Base-by-base conservation (phyloP, 2,329 filamentous ascomycete genomes). In the Dactylellina haptotyla region DNA sequence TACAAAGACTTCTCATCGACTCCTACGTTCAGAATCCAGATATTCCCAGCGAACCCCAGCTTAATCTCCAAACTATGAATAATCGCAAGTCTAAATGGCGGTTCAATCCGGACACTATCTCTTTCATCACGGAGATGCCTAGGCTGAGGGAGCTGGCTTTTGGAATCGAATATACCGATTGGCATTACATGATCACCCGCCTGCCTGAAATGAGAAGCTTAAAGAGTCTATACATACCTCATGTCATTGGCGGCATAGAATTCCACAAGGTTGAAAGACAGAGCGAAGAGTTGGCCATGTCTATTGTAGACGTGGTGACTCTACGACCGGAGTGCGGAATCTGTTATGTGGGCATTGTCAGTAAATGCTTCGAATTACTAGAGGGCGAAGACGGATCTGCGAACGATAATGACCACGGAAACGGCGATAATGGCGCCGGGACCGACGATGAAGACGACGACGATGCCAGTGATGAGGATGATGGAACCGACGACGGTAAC, bases 291-390 rank as follows among this genome's bases (percentile, higher is more conserved):
- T 83, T 93, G 28, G 91, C 90, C 0, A 83, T 91, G 75, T 90
- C 93, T 78, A 86, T 94, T 50, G 85, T 93, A 30, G 90, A 94
- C 79, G 90, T 93, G 48, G 88, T 94, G 61, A 88, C 89, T 10
- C 83, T 95, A 14, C 86, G 90, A 3, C 89, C 90, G 0, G 90
- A 93, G 76, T 86, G 93, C 25, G 88, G 89, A 78, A 84, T 95
- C 12, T 91, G 88, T 80, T 94, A 93, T 78, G 85, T 94, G 77
- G 92, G 89, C 16, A 86, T 95, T 61, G 85, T 85, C n/a, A 83
- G 83, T 41, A 93, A 93, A 80, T 95, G 92, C 80, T 95, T 91
- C 78, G 91, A 95, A 79, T 90, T 95, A 30, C 81, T 93, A 5
- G 91, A 95, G 79, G 83, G 82, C 10, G 84, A 85, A 45, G 82